phyloP scores from a whole-genome alignment of 306 rosid genomes.

The Castanea crenata region DNA sequence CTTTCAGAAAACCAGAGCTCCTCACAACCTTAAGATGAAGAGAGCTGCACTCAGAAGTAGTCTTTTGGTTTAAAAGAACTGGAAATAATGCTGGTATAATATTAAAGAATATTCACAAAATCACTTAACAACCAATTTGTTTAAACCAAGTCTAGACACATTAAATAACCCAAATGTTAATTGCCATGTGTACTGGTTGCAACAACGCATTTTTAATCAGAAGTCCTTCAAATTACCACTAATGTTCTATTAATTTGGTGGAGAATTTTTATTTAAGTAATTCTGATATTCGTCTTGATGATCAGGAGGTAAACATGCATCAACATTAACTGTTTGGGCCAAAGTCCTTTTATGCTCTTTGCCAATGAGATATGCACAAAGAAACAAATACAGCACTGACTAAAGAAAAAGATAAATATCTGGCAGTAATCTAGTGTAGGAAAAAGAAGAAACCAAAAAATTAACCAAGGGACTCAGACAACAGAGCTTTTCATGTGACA shows the following conservation, averaged over 20 bases:
- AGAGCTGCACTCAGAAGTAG: neutral
- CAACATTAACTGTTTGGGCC: neutral
- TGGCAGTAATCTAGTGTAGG: neutral
- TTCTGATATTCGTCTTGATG: neutral
- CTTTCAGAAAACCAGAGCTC: neutral
- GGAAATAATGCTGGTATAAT: neutral
- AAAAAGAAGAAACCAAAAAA: neutral
- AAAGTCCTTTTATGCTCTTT: neutral
- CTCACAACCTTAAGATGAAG: neutral
- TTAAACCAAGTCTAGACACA: neutral
- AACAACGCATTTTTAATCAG: neutral
- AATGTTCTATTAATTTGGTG: neutral
- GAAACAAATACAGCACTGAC: neutral
- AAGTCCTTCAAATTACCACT: neutral
- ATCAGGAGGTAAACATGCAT: neutral
- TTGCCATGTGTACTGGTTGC: neutral
- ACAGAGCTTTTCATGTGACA: slow-evolving; percentile 2
- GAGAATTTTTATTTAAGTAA: neutral
- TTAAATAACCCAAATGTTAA: neutral
- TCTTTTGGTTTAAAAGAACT: neutral
- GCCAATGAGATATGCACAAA: neutral
- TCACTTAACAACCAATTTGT: neutral
- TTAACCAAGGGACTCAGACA: neutral
- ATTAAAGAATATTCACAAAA: neutral
- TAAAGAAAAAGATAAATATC: neutral